phyloP scores from a whole-genome alignment of 768 basidiomycete species.

The Leccinellum albellum region DNA sequence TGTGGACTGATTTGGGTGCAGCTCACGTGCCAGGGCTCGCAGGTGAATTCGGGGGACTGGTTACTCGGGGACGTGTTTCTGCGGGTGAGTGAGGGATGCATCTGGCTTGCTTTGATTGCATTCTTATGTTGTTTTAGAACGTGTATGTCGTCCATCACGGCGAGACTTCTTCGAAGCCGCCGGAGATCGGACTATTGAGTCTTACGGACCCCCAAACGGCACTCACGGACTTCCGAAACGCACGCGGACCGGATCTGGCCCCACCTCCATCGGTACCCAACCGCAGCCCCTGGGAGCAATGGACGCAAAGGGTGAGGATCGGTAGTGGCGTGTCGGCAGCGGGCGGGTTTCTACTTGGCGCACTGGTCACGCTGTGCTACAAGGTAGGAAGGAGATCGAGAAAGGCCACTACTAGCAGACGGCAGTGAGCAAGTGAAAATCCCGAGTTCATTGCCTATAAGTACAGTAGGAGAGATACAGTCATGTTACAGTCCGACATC shows the following conservation, averaged over 20 bases:
- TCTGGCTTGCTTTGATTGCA: constrained; percentile 1
- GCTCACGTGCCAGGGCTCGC: constrained; percentile 2
- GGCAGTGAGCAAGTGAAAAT: constrained; percentile 3
- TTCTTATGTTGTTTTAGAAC: constrained; percentile 35
- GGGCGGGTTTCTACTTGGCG: constrained; percentile 38
- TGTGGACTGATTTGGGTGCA: not conserved
- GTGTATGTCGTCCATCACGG: constrained; percentile 50
- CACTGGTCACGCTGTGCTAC: constrained; percentile 21
- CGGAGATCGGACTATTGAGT: constrained; percentile 43
- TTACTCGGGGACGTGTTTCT: constrained; percentile 57
- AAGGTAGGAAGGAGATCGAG: constrained; percentile 6
- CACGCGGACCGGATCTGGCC: constrained; percentile 41
- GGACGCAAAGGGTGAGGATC: constrained; percentile 15
- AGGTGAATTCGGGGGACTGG: constrained; percentile 60
- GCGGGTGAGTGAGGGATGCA: constrained; percentile 34
- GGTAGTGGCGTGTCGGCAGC: constrained; percentile 25
- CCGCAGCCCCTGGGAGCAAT: constrained; percentile 6
- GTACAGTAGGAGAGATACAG: not conserved
- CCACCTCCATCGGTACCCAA: constrained; percentile 18
- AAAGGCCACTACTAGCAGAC: not conserved
- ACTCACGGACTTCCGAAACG: constrained; percentile 36
- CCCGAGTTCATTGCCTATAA: not conserved
- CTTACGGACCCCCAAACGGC: constrained; percentile 39
- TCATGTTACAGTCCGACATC: not conserved
- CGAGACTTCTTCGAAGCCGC: constrained; percentile 36